These are phyloP conservation scores for Allantophomopsis lycopodina DNA, from an alignment of 2,329 filamentous ascomycete species.

Conservation along the genomic window DNA sequence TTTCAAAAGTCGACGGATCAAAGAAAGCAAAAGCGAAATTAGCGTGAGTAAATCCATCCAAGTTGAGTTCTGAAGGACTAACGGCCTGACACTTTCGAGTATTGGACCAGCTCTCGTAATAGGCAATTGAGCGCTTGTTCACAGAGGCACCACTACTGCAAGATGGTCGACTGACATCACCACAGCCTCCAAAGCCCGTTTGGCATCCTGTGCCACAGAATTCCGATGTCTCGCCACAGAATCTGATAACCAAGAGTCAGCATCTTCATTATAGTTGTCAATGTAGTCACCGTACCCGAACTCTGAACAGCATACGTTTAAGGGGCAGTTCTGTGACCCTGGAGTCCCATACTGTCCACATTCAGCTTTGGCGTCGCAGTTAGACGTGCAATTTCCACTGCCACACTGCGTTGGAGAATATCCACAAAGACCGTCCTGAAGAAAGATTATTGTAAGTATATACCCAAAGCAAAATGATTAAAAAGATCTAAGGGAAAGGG, in stretches of 20 bases:
- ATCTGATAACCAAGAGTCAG: background rate
- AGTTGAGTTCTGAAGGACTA: conserved; percentile 5
- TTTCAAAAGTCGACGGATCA: conserved; percentile 17
- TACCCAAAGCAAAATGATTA: no score
- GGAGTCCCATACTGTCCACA: no score
- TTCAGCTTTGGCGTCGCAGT: no score
- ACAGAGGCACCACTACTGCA: background rate
- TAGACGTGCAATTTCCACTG: no score
- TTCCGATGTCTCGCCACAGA: background rate
- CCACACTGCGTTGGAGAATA: no score
- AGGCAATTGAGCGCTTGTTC: conserved; percentile 8
- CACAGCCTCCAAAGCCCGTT: background rate
- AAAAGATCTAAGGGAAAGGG: no score
- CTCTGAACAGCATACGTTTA: conserved; percentile 8
- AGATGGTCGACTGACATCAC: conserved; percentile 2
- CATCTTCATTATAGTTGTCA: no score
- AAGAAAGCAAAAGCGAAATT: conserved; percentile 26
- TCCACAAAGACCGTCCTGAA: no score
- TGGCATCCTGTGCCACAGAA: no score
- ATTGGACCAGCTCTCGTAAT: conserved; percentile 9
- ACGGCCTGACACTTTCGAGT: conserved; percentile 6
- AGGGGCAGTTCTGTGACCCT: conserved; percentile 2
- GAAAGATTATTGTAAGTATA: no score
- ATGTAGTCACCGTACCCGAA: conserved; percentile 5
- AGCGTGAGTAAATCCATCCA: conserved; percentile 6